These are phyloP conservation scores for Barnettozyma siamensis DNA, from an alignment of 805 yeast genomes.

Conservation along the genomic window DNA sequence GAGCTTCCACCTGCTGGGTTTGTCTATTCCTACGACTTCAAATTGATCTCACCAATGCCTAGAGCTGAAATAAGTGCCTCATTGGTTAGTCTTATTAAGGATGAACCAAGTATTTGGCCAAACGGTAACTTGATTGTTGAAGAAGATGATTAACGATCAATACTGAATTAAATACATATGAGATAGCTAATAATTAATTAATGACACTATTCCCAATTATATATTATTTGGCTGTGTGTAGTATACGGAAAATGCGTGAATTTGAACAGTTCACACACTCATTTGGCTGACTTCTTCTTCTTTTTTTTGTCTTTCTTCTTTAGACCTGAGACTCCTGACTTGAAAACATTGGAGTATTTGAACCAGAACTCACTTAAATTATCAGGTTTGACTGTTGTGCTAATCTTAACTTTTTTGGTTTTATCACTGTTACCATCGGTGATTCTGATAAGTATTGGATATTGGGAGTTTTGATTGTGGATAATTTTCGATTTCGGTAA, in stretches of 20 bases:
- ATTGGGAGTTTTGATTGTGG: slow-evolving; percentile 30
- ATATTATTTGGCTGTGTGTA: too few relatives aligned
- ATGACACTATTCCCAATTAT: too few relatives aligned
- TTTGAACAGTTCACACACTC: not conserved
- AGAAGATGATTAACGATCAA: slow-evolving; percentile 12
- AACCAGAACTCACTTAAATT: slow-evolving; percentile 71
- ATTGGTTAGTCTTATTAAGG: slow-evolving; percentile 28
- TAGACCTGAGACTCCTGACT: slow-evolving; percentile 68
- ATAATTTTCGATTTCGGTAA: slow-evolving; percentile 24
- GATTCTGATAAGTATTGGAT: slow-evolving; percentile 64
- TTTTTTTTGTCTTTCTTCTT: slow-evolving; percentile 77
- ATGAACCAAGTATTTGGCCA: slow-evolving; percentile 50
- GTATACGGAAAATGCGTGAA: not conserved
- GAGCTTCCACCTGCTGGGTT: slow-evolving; percentile 34
- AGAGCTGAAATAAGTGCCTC: slow-evolving; percentile 38
- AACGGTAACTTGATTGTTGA: slow-evolving; percentile 60
- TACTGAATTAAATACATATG: too few relatives aligned
- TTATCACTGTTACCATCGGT: slow-evolving; percentile 51
- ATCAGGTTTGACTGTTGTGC: slow-evolving; percentile 64
- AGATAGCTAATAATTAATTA: too few relatives aligned
- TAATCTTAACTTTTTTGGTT: slow-evolving; percentile 48
- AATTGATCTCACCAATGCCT: slow-evolving; percentile 51
- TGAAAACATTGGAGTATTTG: slow-evolving; percentile 63
- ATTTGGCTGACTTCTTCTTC: slow-evolving; percentile 43
- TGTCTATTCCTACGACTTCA: slow-evolving; percentile 42